Evolutionary conservation across 495 filamentous ascomycete species (phyloP), one percentile per base, ranked within the genome.

Genomic region (Aspergillus coremiiformis): DNA sequence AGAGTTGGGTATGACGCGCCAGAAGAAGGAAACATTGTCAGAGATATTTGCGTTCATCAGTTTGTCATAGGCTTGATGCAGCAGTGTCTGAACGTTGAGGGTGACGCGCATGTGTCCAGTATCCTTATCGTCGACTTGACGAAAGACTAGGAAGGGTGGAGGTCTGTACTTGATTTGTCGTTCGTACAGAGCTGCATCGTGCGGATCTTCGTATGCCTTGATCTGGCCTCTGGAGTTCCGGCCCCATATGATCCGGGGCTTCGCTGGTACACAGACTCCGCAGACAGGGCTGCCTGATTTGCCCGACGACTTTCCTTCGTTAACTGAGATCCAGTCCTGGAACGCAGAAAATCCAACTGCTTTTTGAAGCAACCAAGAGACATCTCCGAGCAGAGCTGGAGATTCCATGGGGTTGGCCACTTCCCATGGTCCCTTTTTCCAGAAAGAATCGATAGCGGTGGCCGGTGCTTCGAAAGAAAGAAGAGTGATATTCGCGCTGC

Each of bases 1-100:
- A 21, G 74, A 70, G 52, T 78, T 69, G 4, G 78, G 72, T 23
- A 78, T 53, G 20, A 85, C 58, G 19, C 80, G 71, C 80, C 80
- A 84, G 21, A 65, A 58, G 4, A 75, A 59, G 0, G 54, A 51
- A 15, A 61, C 49, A 6, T 27, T 51, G 14, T 57, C 53, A 17
- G 55, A 47, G n/a, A 32, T 35, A n/a, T 29, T 22, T 5, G 52
- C 37, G 6, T 47, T 39, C 21, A 52, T 20, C 47, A 83, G 62
- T 22, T 66, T 67, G 1, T 68, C 65, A 24, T 66, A 59, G 20
- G 81, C 82, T 32, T 74, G 66, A 56, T 88, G 84, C 0, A 78
- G 65, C 12, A 87, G 62, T 0, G 78, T 72, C 12, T 72, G 64
- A 12, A 84, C 48, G 52, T 85, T 83, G 1, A 84, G 52, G 0